Evolutionary conservation across 2,329 filamentous ascomycete genomes (phyloP).

Genomic region (Fusarium neocosmosporiellum): DNA sequence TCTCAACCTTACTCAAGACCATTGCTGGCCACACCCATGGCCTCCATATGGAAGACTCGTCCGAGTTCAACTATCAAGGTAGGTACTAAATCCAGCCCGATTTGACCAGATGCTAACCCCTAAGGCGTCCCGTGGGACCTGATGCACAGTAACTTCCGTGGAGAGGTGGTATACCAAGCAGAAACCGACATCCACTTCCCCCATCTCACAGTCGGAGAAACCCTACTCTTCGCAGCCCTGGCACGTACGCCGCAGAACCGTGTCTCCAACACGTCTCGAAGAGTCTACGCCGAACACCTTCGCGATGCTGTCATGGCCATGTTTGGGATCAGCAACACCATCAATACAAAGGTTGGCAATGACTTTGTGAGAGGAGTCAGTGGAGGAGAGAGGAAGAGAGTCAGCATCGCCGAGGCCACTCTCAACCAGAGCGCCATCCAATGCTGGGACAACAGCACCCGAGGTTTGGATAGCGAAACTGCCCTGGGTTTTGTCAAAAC

Average conservation of each 20-base stretch:
- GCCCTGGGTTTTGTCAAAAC: constrained; percentile 37
- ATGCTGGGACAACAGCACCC: constrained; percentile 45
- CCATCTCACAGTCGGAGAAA: constrained; percentile 27
- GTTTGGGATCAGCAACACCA: constrained; percentile 79
- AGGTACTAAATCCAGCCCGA: neutral
- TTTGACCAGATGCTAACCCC: neutral
- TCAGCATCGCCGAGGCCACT: constrained; percentile 77
- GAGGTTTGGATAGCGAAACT: constrained; percentile 40
- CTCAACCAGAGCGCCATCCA: constrained; percentile 59
- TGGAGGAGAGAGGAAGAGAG: constrained; percentile 81
- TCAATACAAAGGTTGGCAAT: constrained; percentile 77
- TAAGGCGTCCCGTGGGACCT: constrained; percentile 20
- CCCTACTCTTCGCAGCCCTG: constrained; percentile 23
- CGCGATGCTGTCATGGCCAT: constrained; percentile 47
- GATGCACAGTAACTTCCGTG: constrained; percentile 26
- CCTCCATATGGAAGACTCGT: constrained; percentile 12
- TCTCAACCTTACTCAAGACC: constrained; percentile 28
- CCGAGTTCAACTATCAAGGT: constrained; percentile 30
- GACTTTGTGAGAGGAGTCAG: constrained; percentile 76
- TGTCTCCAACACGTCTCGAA: neutral
- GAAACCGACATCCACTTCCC: constrained; percentile 30
- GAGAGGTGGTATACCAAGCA: constrained; percentile 28
- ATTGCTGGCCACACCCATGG: constrained; percentile 28
- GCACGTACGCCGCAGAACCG: constrained; percentile 25
- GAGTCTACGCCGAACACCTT: constrained; percentile 55